Conservation (phyloP, 2,329 filamentous ascomycete species). For the Penicillium nordicum region DNA sequence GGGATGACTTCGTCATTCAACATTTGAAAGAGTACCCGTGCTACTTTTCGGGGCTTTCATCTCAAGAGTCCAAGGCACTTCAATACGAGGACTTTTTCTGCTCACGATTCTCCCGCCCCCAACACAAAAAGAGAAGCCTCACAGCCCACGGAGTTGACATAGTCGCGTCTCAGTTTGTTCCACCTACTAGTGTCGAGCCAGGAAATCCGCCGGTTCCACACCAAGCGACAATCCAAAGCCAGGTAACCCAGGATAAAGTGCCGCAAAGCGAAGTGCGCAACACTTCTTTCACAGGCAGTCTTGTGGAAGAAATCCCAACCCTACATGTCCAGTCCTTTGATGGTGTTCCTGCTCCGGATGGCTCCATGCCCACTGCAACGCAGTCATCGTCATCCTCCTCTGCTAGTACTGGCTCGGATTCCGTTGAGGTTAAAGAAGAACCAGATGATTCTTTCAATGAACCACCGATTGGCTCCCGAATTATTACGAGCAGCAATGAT, state of each 20-base stretch:
- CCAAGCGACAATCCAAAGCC: background rate
- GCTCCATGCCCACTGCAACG: background rate
- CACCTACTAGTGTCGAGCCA: constrained; percentile 1
- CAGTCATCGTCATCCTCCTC: background rate
- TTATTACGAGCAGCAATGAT: background rate
- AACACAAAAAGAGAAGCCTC: constrained; percentile 39
- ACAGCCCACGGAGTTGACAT: constrained; percentile 30
- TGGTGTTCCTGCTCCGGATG: constrained; percentile 3
- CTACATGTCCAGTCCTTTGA: constrained; percentile 25
- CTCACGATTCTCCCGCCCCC: constrained; percentile 29
- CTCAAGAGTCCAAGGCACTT: constrained; percentile 25
- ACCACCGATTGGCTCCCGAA: background rate
- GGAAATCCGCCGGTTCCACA: background rate
- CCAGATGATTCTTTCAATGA: background rate
- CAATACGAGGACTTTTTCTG: constrained; percentile 42
- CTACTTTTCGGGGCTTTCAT: constrained; percentile 31
- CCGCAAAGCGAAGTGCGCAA: background rate
- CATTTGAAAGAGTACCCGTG: constrained; percentile 37
- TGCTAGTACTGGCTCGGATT: background rate
- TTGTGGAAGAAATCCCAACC: constrained; percentile 24
- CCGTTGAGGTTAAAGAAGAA: background rate
- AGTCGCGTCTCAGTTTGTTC: constrained; percentile 25
- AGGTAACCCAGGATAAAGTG: background rate
- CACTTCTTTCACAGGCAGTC: constrained; percentile 26
- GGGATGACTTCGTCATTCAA: constrained; percentile 48